Base-by-base conservation (phyloP, 768 basidiomycete genomes). In the Favolaschia claudopus region DNA sequence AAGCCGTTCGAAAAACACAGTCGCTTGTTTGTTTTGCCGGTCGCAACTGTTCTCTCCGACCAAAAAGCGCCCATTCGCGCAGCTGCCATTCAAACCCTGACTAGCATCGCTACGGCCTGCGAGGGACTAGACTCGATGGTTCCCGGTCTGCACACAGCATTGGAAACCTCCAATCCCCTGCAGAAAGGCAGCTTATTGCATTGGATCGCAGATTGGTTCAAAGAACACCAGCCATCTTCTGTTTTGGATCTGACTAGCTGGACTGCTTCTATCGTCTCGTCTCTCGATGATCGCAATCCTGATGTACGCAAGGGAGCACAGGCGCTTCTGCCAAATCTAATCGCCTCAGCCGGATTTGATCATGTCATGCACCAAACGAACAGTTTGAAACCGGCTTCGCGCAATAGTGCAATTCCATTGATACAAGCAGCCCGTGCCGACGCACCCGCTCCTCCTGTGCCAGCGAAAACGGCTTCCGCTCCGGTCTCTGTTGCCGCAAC, bases 291-390 rank as follows among this genome's bases (percentile, higher is more conserved):
- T 72, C 87, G 95, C 28, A 96, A 78, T 67, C 83, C 83, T 12
- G 97, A 99, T 70, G 92, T 99, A 20, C 87, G 97, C 55, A 99
- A 99, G 74, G 89, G 87, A 14, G 94, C 95, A 6, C 91, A 93
- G 64, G 87, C 88, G 2, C 71, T 98, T 27, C 74, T 99, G 14
- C 93, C 95, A 0, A 75, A 79, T 39, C 73, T 99, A 54, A 88
- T 99, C 45, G 75, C 81, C 4, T 86, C 74, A 43, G 87, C 87
- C 29, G 95, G 97, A 6, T 94, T 86, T 68, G 92, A 95, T 63
- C 86, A 86, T 67, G 89, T 99, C 46, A 80, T 97, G 80, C 88
- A 92, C 32, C 89, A 95, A 74, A 91, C 95, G 12, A 88, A 83
- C 60, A 85, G 88, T 0, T 79, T 99, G 59, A 99, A 99, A 70